Evolutionary conservation across 2,329 filamentous ascomycete genomes (phyloP).

Genomic region (Penicillium sp.): DNA sequence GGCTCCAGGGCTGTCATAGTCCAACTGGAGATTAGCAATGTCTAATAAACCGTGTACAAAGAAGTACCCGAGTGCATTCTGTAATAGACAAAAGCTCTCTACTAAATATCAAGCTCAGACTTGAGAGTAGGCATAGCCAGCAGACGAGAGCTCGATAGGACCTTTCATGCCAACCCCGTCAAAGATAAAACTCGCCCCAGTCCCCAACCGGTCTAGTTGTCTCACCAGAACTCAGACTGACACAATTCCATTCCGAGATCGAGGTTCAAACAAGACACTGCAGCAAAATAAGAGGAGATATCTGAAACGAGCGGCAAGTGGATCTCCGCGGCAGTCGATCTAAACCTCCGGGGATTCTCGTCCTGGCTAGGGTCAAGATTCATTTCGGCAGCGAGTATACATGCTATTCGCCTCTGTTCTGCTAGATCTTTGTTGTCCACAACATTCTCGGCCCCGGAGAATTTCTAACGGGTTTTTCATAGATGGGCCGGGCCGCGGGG

Average conservation of each 20-base stretch:
- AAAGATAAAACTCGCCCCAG: not conserved
- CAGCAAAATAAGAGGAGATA: slow-evolving; percentile 21
- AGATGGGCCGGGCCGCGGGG: not conserved
- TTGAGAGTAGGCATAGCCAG: not conserved
- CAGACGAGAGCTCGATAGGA: not conserved
- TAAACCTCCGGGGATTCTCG: slow-evolving; percentile 24
- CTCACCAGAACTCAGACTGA: slow-evolving; percentile 15
- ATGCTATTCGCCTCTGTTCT: slow-evolving; percentile 5
- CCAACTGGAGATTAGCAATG: slow-evolving; percentile 15
- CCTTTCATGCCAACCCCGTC: slow-evolving; percentile 3
- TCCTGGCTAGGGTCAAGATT: slow-evolving; percentile 28
- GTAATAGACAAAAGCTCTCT: not conserved
- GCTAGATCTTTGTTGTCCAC: not conserved
- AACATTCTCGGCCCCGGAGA: slow-evolving; percentile 6
- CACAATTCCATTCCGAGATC: slow-evolving; percentile 11
- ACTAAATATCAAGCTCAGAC: not conserved
- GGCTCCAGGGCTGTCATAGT: slow-evolving; percentile 18
- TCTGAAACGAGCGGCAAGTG: slow-evolving; percentile 34
- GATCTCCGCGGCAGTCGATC: slow-evolving; percentile 20
- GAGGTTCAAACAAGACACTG: slow-evolving; percentile 22
- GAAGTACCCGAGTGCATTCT: not conserved
- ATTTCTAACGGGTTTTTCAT: not conserved
- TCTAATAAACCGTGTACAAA: not conserved
- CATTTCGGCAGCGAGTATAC: slow-evolving; percentile 25
- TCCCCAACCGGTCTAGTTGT: slow-evolving; percentile 7